These are phyloP conservation scores for Globisporangium alternatum DNA, from an alignment of 352 stramenopile species.

Conservation along the genomic window DNA sequence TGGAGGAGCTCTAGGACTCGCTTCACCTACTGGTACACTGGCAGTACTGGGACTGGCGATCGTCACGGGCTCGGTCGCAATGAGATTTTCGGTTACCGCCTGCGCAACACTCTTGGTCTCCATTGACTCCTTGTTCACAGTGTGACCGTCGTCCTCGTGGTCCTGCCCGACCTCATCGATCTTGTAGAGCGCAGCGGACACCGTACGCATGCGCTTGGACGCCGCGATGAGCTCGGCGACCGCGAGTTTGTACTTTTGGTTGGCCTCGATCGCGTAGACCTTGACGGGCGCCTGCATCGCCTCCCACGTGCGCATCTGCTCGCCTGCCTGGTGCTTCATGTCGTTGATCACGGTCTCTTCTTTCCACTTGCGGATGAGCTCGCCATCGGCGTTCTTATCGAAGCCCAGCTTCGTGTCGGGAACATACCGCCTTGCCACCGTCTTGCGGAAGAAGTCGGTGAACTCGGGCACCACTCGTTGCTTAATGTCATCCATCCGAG, in stretches of 20 bases:
- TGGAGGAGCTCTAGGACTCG: background rate
- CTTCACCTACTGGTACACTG: background rate
- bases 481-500: background rate
- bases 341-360: conserved; percentile 52
- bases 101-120: background rate
- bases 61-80: conserved; percentile 2
- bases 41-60: background rate
- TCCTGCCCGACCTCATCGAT: background rate
- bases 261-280: conserved; percentile 59
- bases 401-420: conserved; percentile 64
- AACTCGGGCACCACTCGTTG: conserved; percentile 51
- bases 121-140: background rate
- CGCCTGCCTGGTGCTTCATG: conserved; percentile 25
- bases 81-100: background rate
- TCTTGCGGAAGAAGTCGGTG: conserved; percentile 70
- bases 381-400: conserved; percentile 37
- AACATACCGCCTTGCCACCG: conserved; percentile 29
- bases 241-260: conserved; percentile 46
- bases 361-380: conserved; percentile 65
- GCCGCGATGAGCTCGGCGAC: conserved; percentile 19
- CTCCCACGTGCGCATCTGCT: conserved; percentile 62
- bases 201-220: conserved; percentile 7
- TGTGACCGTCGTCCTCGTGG: background rate
- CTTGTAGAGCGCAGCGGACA: conserved; percentile 3
- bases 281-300: conserved; percentile 57